Conservation (phyloP, 139 green algal species). For the Volvox africanus region DNA sequence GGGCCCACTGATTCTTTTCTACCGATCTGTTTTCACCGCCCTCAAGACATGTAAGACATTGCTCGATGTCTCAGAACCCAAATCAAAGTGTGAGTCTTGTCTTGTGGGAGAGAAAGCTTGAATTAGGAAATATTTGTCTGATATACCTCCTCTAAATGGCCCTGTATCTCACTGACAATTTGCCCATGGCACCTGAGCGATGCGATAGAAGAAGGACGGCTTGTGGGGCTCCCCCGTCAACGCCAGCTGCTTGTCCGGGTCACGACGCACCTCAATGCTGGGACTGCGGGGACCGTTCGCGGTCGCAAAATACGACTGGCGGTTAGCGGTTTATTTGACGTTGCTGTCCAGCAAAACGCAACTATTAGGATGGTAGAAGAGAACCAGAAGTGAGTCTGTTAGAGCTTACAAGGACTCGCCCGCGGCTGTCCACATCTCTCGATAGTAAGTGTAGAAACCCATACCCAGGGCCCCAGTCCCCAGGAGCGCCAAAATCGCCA, state of each 20-base stretch:
- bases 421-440: not conserved
- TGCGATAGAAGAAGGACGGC: slow-evolving; percentile 23
- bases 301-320: not conserved
- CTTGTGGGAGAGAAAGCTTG: too few relatives aligned
- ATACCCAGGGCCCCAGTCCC: not conserved
- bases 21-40: not conserved
- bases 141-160: too few relatives aligned
- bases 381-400: not conserved
- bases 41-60: too few relatives aligned
- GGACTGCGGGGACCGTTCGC: slow-evolving; percentile 3
- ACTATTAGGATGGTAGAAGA: too few relatives aligned
- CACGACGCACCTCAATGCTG: slow-evolving; percentile 23
- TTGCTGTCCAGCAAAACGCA: not conserved
- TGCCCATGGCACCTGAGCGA: slow-evolving; percentile 29
- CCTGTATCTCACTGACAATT: too few relatives aligned
- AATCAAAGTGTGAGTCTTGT: too few relatives aligned
- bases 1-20: too few relatives aligned
- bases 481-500: not conserved
- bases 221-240: not conserved
- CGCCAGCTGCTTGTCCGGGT: slow-evolving; percentile 36
- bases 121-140: too few relatives aligned
- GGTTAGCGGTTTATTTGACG: not conserved
- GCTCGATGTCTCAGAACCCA: too few relatives aligned
- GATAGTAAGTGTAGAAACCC: slow-evolving; percentile 29
- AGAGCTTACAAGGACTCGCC: slow-evolving; percentile 40